These are phyloP conservation scores for Silene latifolia DNA, from an alignment of 148 eudicot species.

Conservation along the genomic window DNA sequence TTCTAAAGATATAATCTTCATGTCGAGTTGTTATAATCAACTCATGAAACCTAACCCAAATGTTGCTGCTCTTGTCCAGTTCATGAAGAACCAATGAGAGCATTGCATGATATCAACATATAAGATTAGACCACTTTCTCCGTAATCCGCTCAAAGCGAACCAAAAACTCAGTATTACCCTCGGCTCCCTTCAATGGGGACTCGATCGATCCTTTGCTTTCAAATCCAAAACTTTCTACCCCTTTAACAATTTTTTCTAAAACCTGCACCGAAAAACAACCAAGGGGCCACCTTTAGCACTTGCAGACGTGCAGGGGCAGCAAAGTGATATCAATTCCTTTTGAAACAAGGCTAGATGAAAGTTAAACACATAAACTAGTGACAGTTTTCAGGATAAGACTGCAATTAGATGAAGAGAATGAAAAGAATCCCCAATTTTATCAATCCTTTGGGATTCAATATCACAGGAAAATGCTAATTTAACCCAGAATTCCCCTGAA, in stretches of 20 bases:
- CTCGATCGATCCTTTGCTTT: constrained; percentile 79
- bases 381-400: no score
- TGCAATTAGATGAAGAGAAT: no score
- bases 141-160: constrained; percentile 50
- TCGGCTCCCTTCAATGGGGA: constrained; percentile 94
- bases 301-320: not conserved
- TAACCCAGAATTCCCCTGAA: not conserved
- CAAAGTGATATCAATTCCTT: no score
- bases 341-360: no score
- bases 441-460: no score
- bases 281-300: not conserved
- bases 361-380: no score
- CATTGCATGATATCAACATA: not conserved
- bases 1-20: not conserved
- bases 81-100: not conserved
- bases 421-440: no score
- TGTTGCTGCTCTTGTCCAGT: not conserved
- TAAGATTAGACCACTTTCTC: constrained; percentile 14
- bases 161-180: constrained; percentile 83
- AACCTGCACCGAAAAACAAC: constrained; percentile 42
- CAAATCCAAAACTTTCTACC: constrained; percentile 62
- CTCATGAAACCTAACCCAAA: not conserved
- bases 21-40: not conserved
- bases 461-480: no score
- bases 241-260: constrained; percentile 72